Percentiles rank a stretch among this genome's conserved stretches.
Conservation (phyloP, 306 rosid genomes). For the Castanea mollissima region DNA sequence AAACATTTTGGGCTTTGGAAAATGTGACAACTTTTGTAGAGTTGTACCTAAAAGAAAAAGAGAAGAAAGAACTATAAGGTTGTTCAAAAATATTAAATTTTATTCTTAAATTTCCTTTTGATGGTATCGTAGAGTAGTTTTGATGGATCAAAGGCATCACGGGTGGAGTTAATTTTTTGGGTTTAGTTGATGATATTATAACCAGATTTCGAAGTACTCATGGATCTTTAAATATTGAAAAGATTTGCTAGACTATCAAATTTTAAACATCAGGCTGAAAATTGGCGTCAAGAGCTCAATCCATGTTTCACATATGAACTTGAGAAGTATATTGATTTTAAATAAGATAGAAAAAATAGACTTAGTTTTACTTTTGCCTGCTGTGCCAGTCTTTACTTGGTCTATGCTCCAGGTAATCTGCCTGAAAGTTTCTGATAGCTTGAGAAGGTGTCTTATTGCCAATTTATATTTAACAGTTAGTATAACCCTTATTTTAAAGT, state of each 20-base stretch:
- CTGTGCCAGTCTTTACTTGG: neutral
- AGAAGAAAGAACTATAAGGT: neutral
- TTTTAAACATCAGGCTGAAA: neutral
- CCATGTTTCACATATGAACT: neutral
- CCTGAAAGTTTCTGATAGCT: neutral
- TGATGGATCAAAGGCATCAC: neutral
- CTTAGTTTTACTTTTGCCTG: neutral
- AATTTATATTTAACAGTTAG: neutral
- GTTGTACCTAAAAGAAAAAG: neutral
- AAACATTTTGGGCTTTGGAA: neutral
- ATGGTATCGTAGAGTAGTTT: neutral
- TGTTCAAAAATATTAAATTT: neutral
- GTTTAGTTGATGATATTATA: neutral
- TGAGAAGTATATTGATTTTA: neutral
- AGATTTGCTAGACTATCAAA: neutral
- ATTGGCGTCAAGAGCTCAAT: neutral
- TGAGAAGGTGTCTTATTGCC: neutral
- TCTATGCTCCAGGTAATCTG: neutral
- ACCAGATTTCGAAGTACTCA: neutral
- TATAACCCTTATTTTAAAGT: neutral
- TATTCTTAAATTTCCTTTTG: neutral
- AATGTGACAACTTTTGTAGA: neutral
- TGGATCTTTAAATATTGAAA: neutral
- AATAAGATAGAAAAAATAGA: neutral
- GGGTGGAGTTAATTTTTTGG: neutral